Conservation (phyloP, 441 rosid genomes). For the Brassica balearica region DNA sequence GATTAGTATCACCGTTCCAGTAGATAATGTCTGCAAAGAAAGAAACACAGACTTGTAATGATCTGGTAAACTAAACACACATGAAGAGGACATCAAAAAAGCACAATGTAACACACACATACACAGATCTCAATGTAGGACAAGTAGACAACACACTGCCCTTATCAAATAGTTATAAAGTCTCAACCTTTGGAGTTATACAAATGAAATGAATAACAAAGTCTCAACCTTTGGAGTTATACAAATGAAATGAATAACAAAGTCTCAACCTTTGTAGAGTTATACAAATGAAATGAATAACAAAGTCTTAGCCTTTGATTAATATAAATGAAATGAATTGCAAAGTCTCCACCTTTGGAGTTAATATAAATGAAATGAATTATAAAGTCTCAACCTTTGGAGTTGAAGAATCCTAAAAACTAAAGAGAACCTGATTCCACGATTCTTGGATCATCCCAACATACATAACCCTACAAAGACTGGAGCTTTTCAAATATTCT, state of each 20-base stretch:
- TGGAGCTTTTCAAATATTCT: constrained; percentile 26
- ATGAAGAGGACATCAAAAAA: not conserved
- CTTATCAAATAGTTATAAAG: not conserved
- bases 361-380: not conserved
- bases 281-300: not conserved
- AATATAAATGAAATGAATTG: not conserved
- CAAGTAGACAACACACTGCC: not conserved
- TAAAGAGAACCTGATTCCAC: constrained; percentile 26
- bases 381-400: not conserved
- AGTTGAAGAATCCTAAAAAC: not conserved
- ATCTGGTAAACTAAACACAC: constrained; percentile 9
- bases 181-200: not conserved
- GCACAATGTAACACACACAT: not conserved
- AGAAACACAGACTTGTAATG: constrained; percentile 5
- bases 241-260: not conserved
- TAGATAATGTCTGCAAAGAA: constrained; percentile 57
- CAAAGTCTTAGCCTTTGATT: constrained; percentile 1
- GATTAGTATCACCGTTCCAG: constrained; percentile 59
- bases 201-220: not conserved
- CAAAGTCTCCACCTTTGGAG: not conserved
- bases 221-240: not conserved
- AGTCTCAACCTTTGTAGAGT: not conserved
- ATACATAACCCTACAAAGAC: constrained; percentile 20
- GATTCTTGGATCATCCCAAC: constrained; percentile 13
- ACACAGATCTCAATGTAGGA: not conserved